These are phyloP conservation scores for Suillus placidus DNA, from an alignment of 768 basidiomycete genomes.

Conservation along the genomic window DNA sequence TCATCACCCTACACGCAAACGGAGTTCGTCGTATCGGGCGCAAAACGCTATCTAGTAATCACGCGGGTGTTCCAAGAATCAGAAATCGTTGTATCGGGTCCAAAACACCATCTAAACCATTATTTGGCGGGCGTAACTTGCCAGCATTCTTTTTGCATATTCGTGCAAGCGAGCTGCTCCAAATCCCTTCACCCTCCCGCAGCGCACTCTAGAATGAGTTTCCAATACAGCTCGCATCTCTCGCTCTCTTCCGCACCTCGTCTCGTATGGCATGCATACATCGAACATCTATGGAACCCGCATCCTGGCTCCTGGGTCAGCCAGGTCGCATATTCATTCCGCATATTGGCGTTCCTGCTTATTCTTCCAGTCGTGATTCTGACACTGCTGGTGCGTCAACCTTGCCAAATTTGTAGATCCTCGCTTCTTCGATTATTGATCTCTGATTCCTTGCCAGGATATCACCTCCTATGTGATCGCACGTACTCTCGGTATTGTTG, in stretches of 20 bases:
- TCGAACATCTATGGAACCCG: conserved; percentile 67
- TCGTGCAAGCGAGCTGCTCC: conserved; percentile 5
- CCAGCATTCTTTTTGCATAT: conserved; percentile 23
- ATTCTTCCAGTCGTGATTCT: conserved; percentile 56
- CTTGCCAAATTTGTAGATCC: conserved; percentile 13
- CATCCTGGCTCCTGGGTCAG: conserved; percentile 67
- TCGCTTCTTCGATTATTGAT: conserved; percentile 8
- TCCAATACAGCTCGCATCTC: conserved; percentile 18
- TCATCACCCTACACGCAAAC: conserved; percentile 11
- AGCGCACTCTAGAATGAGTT: conserved; percentile 8
- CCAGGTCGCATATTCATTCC: conserved; percentile 61
- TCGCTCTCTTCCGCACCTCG: conserved; percentile 38
- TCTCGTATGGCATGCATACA: conserved; percentile 60
- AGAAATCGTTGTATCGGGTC: conserved; percentile 3
- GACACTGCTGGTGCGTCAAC: conserved; percentile 61
- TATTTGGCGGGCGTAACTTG: conserved; percentile 2
- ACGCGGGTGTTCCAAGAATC: neutral
- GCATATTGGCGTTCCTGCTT: conserved; percentile 60
- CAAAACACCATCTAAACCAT: neutral
- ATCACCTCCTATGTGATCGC: conserved; percentile 82
- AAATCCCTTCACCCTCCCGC: conserved; percentile 14
- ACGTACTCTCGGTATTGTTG: conserved; percentile 77
- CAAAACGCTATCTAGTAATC: conserved; percentile 6
- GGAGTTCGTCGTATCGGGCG: conserved; percentile 4
- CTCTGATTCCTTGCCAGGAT: conserved; percentile 50